Evolutionary conservation across 139 green algal species (phyloP).

Genomic region (Deuterostichococcus epilithicus): DNA sequence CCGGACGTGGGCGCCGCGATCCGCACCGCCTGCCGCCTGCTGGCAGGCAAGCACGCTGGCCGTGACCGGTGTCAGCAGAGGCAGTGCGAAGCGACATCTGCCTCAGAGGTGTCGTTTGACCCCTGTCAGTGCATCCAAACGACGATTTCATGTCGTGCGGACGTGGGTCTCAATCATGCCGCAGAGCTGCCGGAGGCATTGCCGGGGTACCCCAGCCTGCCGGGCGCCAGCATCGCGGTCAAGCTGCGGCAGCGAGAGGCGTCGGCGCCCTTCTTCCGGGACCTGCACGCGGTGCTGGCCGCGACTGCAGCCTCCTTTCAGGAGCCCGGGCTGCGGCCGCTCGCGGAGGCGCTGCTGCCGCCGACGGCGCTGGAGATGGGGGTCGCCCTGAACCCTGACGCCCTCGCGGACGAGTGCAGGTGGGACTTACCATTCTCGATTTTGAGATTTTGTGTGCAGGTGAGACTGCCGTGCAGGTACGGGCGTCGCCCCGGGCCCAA

Average conservation of each 20-base stretch:
- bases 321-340: background rate
- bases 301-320: background rate
- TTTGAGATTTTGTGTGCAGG: too few species aligned
- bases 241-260: slow-evolving; percentile 36
- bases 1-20: slow-evolving; percentile 28
- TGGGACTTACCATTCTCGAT: background rate
- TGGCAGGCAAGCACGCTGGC: slow-evolving; percentile 35
- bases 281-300: slow-evolving; percentile 31
- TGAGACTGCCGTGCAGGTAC: too few species aligned
- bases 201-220: slow-evolving; percentile 24
- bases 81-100: too few species aligned
- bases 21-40: slow-evolving; percentile 14
- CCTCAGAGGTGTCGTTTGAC: too few species aligned
- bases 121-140: too few species aligned
- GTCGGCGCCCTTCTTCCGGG: slow-evolving; percentile 28
- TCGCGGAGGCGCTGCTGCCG: slow-evolving; percentile 14
- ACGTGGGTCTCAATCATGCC: background rate
- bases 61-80: too few species aligned
- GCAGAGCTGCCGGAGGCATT: slow-evolving; percentile 23
- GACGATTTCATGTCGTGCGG: too few species aligned
- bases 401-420: background rate
- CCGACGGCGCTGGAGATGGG: slow-evolving; percentile 15
- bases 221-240: slow-evolving; percentile 33
- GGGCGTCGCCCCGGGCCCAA: too few species aligned
- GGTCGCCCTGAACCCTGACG: background rate